These are phyloP conservation scores for Rubroboletus pulcherrimus DNA, from an alignment of 768 basidiomycete species.

Conservation along the genomic window DNA sequence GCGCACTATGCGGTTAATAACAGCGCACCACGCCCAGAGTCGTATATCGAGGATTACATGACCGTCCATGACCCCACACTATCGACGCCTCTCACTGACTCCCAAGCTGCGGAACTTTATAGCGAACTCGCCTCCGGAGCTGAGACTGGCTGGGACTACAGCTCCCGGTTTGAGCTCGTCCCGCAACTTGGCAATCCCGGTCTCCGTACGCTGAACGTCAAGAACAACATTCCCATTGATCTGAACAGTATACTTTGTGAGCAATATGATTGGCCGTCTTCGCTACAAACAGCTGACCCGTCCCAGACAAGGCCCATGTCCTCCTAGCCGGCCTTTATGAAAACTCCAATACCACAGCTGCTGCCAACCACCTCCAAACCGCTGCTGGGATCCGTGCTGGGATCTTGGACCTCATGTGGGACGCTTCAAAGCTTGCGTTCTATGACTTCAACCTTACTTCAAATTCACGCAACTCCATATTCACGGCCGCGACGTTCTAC, in stretches of 20 bases:
- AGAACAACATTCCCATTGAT: conserved; percentile 66
- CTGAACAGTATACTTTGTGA: conserved; percentile 83
- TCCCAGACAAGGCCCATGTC: conserved; percentile 59
- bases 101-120: conserved; percentile 63
- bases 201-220: conserved; percentile 68
- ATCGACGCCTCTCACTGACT: conserved; percentile 53
- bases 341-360: conserved; percentile 39
- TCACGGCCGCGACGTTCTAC: conserved; percentile 76
- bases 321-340: conserved; percentile 61
- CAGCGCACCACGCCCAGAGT: conserved; percentile 86
- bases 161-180: conserved; percentile 42
- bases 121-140: conserved; percentile 86
- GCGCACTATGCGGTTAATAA: conserved; percentile 77
- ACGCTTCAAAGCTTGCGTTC: conserved; percentile 75
- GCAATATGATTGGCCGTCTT: conserved; percentile 24
- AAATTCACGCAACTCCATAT: conserved; percentile 59
- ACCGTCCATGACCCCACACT: conserved; percentile 68
- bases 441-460: conserved; percentile 85
- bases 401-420: conserved; percentile 87
- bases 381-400: conserved; percentile 61
- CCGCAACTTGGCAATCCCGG: conserved; percentile 44
- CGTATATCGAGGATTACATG: conserved; percentile 71
- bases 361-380: conserved; percentile 47
- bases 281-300: neutral
- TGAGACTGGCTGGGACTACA: conserved; percentile 59